These are phyloP conservation scores for Fonsecaea erecta DNA, from an alignment of 2,329 filamentous ascomycete species.

Conservation along the genomic window DNA sequence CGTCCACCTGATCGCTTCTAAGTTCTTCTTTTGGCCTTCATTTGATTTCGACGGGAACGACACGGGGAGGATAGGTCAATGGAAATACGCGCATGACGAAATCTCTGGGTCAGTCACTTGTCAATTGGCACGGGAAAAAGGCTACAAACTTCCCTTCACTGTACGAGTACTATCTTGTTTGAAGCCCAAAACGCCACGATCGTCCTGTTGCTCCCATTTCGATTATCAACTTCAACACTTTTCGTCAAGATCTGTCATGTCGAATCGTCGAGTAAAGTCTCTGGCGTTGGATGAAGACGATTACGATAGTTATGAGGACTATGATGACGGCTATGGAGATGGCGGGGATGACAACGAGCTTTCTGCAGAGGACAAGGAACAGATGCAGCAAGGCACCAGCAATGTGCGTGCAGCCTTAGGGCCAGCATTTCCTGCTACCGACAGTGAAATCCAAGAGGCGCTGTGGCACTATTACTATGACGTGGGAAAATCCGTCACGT, in stretches of 20 bases:
- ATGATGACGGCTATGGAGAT: slow-evolving; percentile 34
- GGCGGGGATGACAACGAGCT: slow-evolving; percentile 36
- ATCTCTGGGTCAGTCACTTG: not conserved
- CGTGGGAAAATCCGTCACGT: slow-evolving; percentile 79
- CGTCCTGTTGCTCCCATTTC: not conserved
- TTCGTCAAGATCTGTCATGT: slow-evolving; percentile 43
- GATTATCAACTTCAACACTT: not conserved
- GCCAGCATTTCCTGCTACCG: slow-evolving; percentile 63
- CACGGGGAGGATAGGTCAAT: not conserved
- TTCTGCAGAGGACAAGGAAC: slow-evolving; percentile 53
- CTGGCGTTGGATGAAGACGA: slow-evolving; percentile 50
- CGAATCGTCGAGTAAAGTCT: slow-evolving; percentile 52
- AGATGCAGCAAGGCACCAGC: slow-evolving; percentile 68
- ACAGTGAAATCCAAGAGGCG: slow-evolving; percentile 81
- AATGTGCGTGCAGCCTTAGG: slow-evolving; percentile 71
- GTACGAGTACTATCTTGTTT: not conserved
- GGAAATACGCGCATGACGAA: not conserved
- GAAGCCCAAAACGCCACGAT: not conserved
- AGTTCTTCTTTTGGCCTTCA: not conserved
- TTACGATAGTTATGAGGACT: slow-evolving; percentile 47
- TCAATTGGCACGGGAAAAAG: not conserved
- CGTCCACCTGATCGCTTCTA: not conserved
- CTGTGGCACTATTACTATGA: slow-evolving; percentile 98
- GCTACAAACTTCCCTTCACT: not conserved
- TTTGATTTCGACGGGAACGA: not conserved